Conservation (phyloP, 192 early-diverging fungal species). For the Phycomyces nitens region DNA sequence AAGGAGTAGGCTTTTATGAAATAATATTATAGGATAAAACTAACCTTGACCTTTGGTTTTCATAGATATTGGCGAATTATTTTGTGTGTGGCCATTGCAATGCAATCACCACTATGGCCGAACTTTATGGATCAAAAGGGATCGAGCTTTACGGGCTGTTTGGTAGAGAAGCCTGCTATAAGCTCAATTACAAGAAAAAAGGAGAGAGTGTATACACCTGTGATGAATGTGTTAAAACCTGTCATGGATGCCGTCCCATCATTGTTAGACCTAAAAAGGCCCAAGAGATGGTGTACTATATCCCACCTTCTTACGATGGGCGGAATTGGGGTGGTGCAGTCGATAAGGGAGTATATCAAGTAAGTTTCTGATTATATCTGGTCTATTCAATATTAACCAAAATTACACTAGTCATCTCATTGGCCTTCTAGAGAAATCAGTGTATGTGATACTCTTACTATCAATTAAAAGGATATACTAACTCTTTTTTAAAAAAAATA, state of each 20-base stretch:
- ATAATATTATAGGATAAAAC: background rate
- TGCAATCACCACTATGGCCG: background rate
- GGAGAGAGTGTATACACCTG: background rate
- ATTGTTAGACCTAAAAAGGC: background rate
- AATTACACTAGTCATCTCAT: background rate
- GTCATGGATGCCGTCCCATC: background rate
- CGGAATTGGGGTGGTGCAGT: constrained; percentile 8
- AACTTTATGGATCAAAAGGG: background rate
- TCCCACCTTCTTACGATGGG: background rate
- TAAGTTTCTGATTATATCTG: background rate
- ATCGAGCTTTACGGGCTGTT: background rate
- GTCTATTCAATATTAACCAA: background rate
- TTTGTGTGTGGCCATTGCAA: constrained; percentile 10
- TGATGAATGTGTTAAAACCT: background rate
- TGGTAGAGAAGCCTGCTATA: background rate
- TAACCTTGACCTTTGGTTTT: background rate
- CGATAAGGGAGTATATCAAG: constrained; percentile 11
- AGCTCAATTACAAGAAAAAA: background rate
- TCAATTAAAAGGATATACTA: background rate
- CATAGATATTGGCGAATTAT: constrained; percentile 10
- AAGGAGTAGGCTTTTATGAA: background rate
- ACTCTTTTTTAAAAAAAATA: background rate
- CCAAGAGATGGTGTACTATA: constrained; percentile 1
- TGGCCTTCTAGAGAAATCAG: background rate
- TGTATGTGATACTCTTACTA: background rate